Base-by-base conservation (phyloP, 441 rosid genomes). In the Corymbia calophylla region DNA sequence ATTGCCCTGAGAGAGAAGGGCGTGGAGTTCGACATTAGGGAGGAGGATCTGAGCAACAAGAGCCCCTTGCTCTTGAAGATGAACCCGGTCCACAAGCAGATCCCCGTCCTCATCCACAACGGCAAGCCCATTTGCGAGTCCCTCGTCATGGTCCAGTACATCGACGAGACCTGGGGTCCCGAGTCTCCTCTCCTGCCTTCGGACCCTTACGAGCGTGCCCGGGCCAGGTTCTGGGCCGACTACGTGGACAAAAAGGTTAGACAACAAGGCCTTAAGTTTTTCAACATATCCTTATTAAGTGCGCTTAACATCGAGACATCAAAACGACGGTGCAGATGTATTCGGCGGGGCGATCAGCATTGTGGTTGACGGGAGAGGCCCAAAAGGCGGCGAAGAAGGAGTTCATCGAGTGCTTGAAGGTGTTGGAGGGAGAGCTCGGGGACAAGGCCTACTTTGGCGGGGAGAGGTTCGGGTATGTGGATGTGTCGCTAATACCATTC, bases 141-240 rank as follows among this genome's bases (percentile, higher is more conserved):
- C 23, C 47, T 12, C 35, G 4, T 87, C 88, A 87, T 58, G 3
- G 29, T 87, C 88, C 35, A 44, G 51, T 48, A 90, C 64, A 62
- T 90, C 11, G 68, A 90, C 21, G 85, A 90, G 35, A 87, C 66
- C n/a, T 90, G 89, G 89, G 54, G 19, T 19, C 29, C 44, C 53
- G 12, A 27, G 15, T 84, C 87, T 81, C 84, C 87, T n/a, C n/a
- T 87, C 62, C 64, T 90, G 12, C 89, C 91, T 47, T 77, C 55
- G 9, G 87, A 90, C 39, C 66, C 84, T 35, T 60, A 87, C 15
- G 12, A 62, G 25, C 87, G 87, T 21, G 87, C 89, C 55, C 32
- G 48, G 2, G 90, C 90, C 13, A 51, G 70, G 89, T 88, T 90
- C 68, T 88, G 87, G 92, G 87, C 47, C n/a, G 58, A 90, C 47